These are phyloP conservation scores for Aspergillus spinulosporus DNA, from an alignment of 2,329 filamentous ascomycete genomes.

Conservation along the genomic window DNA sequence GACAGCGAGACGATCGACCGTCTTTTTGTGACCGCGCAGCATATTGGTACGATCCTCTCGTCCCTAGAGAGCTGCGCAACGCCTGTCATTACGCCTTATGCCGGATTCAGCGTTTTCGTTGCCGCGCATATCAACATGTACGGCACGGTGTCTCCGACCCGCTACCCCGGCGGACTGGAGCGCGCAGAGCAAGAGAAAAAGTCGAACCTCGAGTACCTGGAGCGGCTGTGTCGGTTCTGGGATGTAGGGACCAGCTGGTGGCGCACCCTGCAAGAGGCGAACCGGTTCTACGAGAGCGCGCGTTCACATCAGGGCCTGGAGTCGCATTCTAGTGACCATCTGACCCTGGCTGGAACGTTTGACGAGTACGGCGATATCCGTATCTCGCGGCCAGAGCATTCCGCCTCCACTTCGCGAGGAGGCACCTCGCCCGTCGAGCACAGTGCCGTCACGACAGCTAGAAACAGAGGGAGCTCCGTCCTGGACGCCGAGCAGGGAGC, in stretches of 20 bases:
- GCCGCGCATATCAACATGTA: slow-evolving; percentile 43
- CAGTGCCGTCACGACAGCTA: too few relatives aligned
- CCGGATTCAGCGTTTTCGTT: slow-evolving; percentile 41
- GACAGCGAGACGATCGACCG: slow-evolving; percentile 29
- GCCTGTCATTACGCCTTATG: slow-evolving; percentile 39
- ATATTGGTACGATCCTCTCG: slow-evolving; percentile 33
- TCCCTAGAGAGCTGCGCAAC: slow-evolving; percentile 34
- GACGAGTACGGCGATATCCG: slow-evolving; percentile 42
- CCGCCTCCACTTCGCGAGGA: not conserved
- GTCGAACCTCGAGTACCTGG: slow-evolving; percentile 35
- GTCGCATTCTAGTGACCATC: slow-evolving; percentile 26
- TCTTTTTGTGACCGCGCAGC: slow-evolving; percentile 36
- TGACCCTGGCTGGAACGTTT: slow-evolving; percentile 35
- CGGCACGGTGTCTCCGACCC: slow-evolving; percentile 34
- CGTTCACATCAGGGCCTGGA: slow-evolving; percentile 27
- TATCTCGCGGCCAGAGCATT: slow-evolving; percentile 27
- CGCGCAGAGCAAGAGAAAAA: slow-evolving; percentile 35
- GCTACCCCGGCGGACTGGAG: slow-evolving; percentile 35
- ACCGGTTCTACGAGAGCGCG: slow-evolving; percentile 37
- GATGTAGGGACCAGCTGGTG: slow-evolving; percentile 40
- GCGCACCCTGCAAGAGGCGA: slow-evolving; percentile 39
- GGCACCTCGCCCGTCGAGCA: not conserved
- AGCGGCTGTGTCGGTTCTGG: slow-evolving; percentile 35
- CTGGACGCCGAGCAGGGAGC: slow-evolving; percentile 9
- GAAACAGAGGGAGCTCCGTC: slow-evolving; percentile 7